A percentile compares a stretch with the other conserved stretches of the same genome.
Conservation (phyloP, 805 yeast genomes). For the Lipomyces starkeyi region DNA sequence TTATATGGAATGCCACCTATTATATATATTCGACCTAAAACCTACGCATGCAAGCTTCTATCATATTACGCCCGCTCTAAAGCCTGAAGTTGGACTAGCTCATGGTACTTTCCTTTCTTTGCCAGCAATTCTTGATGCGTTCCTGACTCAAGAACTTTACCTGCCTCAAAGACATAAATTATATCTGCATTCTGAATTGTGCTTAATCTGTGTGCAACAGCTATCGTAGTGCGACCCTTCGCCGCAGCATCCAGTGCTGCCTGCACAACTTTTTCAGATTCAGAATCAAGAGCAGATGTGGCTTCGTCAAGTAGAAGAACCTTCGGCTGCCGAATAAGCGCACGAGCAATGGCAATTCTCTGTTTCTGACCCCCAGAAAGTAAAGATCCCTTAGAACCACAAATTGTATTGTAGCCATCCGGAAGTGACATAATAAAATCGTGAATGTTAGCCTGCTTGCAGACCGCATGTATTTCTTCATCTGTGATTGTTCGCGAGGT, state of each 20-base stretch:
- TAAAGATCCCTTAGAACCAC: slow-evolving; percentile 56
- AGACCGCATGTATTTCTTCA: slow-evolving; percentile 51
- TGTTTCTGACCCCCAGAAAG: slow-evolving; percentile 71
- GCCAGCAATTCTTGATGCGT: slow-evolving; percentile 51
- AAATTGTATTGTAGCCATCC: slow-evolving; percentile 57
- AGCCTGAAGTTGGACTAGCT: slow-evolving; percentile 48
- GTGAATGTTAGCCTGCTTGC: slow-evolving; percentile 58
- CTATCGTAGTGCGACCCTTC: slow-evolving; percentile 65
- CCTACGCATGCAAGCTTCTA: neutral
- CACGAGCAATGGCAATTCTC: slow-evolving; percentile 67
- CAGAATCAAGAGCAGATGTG: slow-evolving; percentile 58
- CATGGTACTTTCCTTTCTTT: slow-evolving; percentile 47
- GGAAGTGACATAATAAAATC: slow-evolving; percentile 59
- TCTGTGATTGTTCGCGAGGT: slow-evolving; percentile 42
- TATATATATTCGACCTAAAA: neutral
- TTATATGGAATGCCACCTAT: neutral
- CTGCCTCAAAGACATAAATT: slow-evolving; percentile 59
- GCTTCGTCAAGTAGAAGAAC: slow-evolving; percentile 64
- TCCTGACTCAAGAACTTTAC: slow-evolving; percentile 60
- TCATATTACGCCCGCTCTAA: slow-evolving; percentile 45
- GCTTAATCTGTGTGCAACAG: slow-evolving; percentile 76
- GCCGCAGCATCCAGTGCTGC: slow-evolving; percentile 65
- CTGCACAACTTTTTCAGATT: slow-evolving; percentile 72
- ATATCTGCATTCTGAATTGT: slow-evolving; percentile 60
- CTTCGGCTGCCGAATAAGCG: slow-evolving; percentile 61